These are phyloP conservation scores for Xylaria grammica DNA, from an alignment of 495 filamentous ascomycete genomes.

Conservation along the genomic window DNA sequence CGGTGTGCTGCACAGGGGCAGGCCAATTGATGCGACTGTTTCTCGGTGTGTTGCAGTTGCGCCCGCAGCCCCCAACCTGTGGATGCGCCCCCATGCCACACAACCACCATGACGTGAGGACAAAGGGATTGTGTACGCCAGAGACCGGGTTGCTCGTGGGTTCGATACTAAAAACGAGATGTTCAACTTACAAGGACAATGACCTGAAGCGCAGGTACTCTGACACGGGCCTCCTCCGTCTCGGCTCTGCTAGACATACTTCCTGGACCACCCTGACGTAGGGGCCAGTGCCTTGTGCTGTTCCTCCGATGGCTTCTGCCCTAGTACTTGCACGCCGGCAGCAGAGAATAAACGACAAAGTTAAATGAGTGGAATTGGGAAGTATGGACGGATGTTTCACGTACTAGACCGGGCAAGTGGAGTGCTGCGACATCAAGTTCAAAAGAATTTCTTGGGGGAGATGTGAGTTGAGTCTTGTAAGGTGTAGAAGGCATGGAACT, in stretches of 20 bases:
- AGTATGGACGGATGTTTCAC: neutral
- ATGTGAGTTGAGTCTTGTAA: neutral
- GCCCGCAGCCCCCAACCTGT: constrained; percentile 7
- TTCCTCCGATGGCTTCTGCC: neutral
- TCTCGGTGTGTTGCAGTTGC: constrained; percentile 20
- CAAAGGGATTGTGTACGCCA: constrained; percentile 10
- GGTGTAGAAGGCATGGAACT: constrained; percentile 17
- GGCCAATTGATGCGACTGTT: constrained; percentile 10
- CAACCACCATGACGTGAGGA: constrained; percentile 1
- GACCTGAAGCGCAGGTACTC: constrained; percentile 69
- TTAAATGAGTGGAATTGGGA: neutral
- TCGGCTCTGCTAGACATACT: constrained; percentile 12
- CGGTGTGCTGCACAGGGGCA: neutral
- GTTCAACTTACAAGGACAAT: constrained; percentile 74
- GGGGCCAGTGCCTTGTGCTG: neutral
- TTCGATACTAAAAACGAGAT: constrained; percentile 12
- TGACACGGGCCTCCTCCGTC: constrained; percentile 23
- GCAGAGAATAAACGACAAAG: neutral
- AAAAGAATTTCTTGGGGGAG: neutral
- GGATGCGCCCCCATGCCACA: neutral
- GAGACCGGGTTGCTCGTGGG: neutral
- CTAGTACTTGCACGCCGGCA: neutral
- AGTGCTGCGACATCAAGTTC: neutral
- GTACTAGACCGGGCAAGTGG: neutral
- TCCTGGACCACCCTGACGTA: neutral